Evolutionary conservation across 2,329 filamentous ascomycete species (phyloP).

Genomic region (Keithomyces neogunnii): DNA sequence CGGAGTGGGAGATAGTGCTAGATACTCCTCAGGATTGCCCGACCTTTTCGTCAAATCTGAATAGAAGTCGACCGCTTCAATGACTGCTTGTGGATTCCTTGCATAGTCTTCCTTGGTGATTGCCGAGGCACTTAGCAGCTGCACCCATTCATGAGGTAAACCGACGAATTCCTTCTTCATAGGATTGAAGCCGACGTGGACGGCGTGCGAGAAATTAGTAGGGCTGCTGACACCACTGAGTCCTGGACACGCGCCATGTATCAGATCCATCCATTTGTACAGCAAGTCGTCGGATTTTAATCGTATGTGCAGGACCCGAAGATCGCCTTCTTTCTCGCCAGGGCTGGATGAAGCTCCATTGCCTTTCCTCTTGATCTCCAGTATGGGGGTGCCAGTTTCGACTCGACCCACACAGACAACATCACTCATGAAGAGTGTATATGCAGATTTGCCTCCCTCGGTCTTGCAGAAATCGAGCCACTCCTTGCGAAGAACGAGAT

Average conservation of each 20-base stretch:
- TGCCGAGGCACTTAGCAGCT: slow-evolving; percentile 84
- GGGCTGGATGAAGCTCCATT: slow-evolving; percentile 61
- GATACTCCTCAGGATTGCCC: slow-evolving; percentile 56
- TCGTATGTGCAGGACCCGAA: slow-evolving; percentile 77
- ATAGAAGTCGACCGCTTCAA: slow-evolving; percentile 76
- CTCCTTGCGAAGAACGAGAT: slow-evolving; percentile 81
- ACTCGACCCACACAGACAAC: slow-evolving; percentile 82
- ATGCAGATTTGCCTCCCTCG: slow-evolving; percentile 73
- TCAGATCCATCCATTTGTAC: slow-evolving; percentile 96
- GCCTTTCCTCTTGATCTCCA: slow-evolving; percentile 75
- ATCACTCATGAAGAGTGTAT: slow-evolving; percentile 74
- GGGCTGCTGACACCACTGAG: slow-evolving; percentile 97
- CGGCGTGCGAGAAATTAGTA: slow-evolving; percentile 91
- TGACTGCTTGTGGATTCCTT: slow-evolving; percentile 79
- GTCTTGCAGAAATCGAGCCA: slow-evolving; percentile 89
- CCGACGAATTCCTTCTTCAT: slow-evolving; percentile 90
- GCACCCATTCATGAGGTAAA: slow-evolving; percentile 89
- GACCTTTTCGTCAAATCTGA: slow-evolving; percentile 68
- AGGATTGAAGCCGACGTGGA: slow-evolving; percentile 93
- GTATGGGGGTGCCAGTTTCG: slow-evolving; percentile 83
- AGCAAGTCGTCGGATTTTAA: slow-evolving; percentile 92
- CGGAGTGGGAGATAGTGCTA: slow-evolving; percentile 59
- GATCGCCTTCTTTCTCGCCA: slow-evolving; percentile 67
- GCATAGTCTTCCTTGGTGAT: slow-evolving; percentile 98
- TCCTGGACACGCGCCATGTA: slow-evolving; percentile 90